Evolutionary conservation across 192 early-diverging fungal species (phyloP).

Genomic region (Lobosporangium transversale): DNA sequence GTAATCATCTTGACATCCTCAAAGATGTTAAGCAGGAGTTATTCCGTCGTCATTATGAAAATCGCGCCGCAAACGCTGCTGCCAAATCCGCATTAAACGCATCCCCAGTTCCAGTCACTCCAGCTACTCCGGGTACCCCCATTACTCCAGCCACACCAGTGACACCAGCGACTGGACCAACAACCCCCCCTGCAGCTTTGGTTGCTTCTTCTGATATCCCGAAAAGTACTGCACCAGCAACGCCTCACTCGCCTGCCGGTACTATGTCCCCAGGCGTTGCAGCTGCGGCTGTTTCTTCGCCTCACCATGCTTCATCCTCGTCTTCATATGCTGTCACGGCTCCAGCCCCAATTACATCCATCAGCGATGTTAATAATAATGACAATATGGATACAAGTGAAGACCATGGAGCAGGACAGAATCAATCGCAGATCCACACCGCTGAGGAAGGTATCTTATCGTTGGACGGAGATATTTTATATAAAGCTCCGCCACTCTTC

Average conservation of each 20-base stretch:
- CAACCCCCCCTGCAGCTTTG: not conserved
- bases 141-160: not conserved
- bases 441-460: conserved; percentile 18
- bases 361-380: not conserved
- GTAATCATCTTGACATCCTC: conserved; percentile 26
- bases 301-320: not conserved
- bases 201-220: not conserved
- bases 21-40: conserved; percentile 45
- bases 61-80: not conserved
- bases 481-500: conserved; percentile 47
- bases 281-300: not conserved
- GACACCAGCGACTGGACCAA: not conserved
- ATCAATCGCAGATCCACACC: not conserved
- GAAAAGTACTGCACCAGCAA: not conserved
- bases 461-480: conserved; percentile 34
- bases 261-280: not conserved
- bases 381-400: conserved; percentile 1
- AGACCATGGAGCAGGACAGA: no score
- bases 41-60: conserved; percentile 40
- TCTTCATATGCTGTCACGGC: not conserved
- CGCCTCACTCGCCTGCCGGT: conserved; percentile 2
- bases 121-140: conserved; percentile 2
- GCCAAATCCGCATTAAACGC: not conserved
- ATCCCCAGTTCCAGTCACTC: not conserved
- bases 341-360: not conserved